Evolutionary conservation across 768 basidiomycete species (phyloP), one percentile per base, ranked within the genome.

Genomic region (Gautieria morchelliformis): DNA sequence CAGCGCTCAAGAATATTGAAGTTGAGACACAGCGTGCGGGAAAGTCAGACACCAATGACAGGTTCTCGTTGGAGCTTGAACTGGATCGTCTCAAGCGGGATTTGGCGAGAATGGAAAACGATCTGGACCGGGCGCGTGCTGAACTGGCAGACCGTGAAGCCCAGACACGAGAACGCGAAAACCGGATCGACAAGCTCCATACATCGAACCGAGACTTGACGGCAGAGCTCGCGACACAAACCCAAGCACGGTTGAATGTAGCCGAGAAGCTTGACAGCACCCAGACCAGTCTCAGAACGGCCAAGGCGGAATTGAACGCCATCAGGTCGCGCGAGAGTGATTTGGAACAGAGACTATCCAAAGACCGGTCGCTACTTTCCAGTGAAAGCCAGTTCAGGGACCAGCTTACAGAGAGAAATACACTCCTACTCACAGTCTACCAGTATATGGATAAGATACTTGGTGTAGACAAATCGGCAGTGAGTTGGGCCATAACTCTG

Each of bases 371-470:
- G 42, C 67, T 93, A 58, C 67, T 90, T 60, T 68, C 71, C 22
- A 82, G 84, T 2, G 93, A 95, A 70, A 80, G 72, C 54, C 85
- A 91, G 70, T 93, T 89, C 66, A 78, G 93, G 27, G 90, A 95
- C 70, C 94, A 97, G 71, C 69, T 95, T 35, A 93, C 91, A 17
- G 95, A 97, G 74, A 76, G 93, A 56, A 96, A 93, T 68, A 93
- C 92, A 27, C 75, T 97, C 32, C 72, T 97, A 53, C 74, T 96
- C 63, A 92, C 91, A 8, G 89, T 96, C 27, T 96, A 92, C 69
- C 93, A 96, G 71, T 93, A 94, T 66, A 80, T 95, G 77, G 94
- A 96, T 64, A 89, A 87, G 74, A 92, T 96, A 62, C 75, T 94
- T 17, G 93, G 93, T 0, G 85, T 90, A 20, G 89, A 93, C 66